These are phyloP conservation scores for Astraeus odoratus DNA, from an alignment of 768 basidiomycete species.

Conservation along the genomic window DNA sequence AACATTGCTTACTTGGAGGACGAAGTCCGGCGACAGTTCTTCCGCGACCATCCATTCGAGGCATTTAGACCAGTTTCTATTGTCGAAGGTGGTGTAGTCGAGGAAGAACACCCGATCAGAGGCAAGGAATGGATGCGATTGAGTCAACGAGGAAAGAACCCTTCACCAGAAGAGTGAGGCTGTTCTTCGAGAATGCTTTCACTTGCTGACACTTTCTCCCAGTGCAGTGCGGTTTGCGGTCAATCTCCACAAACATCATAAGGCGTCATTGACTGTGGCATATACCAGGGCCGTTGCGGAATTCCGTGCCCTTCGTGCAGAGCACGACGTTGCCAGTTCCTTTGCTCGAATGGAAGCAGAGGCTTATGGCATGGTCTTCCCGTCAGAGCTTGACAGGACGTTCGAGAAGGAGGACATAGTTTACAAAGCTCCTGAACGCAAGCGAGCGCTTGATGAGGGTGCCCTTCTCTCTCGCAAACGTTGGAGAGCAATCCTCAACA, in stretches of 20 bases:
- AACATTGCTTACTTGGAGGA: no score
- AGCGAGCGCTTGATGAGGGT: conserved; percentile 51
- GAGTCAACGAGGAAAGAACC: conserved; percentile 75
- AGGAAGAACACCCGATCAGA: conserved; percentile 46
- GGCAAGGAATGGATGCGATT: conserved; percentile 73
- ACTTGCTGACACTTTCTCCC: conserved; percentile 9
- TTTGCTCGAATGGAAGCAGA: conserved; percentile 80
- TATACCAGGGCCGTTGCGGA: conserved; percentile 77
- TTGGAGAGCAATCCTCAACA: conserved; percentile 64
- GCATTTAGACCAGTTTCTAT: conserved; percentile 75
- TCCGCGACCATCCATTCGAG: conserved; percentile 94
- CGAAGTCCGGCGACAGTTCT: conserved; percentile 82
- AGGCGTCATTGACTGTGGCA: conserved; percentile 63
- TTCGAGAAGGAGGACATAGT: conserved; percentile 57
- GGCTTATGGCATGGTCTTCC: conserved; percentile 61
- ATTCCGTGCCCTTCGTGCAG: conserved; percentile 82
- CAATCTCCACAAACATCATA: conserved; percentile 65
- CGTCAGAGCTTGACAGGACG: conserved; percentile 52
- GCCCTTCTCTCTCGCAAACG: conserved; percentile 62
- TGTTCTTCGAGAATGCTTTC: conserved; percentile 7
- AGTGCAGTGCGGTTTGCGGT: conserved; percentile 80
- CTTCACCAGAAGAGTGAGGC: conserved; percentile 84
- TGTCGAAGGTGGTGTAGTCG: conserved; percentile 60
- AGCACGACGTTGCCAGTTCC: conserved; percentile 68
- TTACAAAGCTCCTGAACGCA: conserved; percentile 52